phyloP scores from a whole-genome alignment of 495 filamentous ascomycete genomes.

The Sabuloglossum arenarium region DNA sequence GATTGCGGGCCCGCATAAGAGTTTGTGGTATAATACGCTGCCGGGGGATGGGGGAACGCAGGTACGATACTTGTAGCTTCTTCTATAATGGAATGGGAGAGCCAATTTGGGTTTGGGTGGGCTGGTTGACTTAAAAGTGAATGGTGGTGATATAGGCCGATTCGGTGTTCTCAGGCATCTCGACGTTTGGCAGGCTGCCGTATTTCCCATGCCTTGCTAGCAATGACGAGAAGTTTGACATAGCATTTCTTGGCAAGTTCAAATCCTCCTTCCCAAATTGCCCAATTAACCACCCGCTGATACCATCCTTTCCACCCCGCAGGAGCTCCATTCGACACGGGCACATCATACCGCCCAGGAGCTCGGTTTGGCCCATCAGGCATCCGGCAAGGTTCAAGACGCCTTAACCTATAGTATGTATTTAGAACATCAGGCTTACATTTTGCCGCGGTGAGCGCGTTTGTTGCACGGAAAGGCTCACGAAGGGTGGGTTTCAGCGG shows the following conservation, averaged over 20 bases:
- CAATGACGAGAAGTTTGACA: conserved; percentile 51
- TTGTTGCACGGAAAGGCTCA: conserved; percentile 9
- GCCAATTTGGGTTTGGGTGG: too few relatives aligned
- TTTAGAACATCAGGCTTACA: conserved; percentile 8
- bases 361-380: conserved; percentile 66
- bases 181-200: conserved; percentile 56
- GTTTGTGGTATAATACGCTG: conserved; percentile 41
- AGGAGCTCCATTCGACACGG: conserved; percentile 19
- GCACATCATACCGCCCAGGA: conserved; percentile 60
- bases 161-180: conserved; percentile 50
- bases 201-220: conserved; percentile 62
- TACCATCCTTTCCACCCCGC: neutral
- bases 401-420: conserved; percentile 10
- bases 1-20: conserved; percentile 33
- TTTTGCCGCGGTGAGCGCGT: neutral
- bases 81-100: too few relatives aligned
- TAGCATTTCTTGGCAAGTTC: conserved; percentile 49
- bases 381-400: conserved; percentile 52
- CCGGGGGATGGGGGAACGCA: conserved; percentile 50
- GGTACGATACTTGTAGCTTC: too few relatives aligned
- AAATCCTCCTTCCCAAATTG: neutral
- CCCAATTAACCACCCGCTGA: neutral
- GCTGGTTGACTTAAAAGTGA: too few relatives aligned
- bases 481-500: conserved; percentile 2
- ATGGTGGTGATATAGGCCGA: conserved; percentile 30